Evolutionary conservation across 352 stramenopile genomes (phyloP), one percentile per base, ranked within the genome.

Genomic region (Thraustochytrium striatum): DNA sequence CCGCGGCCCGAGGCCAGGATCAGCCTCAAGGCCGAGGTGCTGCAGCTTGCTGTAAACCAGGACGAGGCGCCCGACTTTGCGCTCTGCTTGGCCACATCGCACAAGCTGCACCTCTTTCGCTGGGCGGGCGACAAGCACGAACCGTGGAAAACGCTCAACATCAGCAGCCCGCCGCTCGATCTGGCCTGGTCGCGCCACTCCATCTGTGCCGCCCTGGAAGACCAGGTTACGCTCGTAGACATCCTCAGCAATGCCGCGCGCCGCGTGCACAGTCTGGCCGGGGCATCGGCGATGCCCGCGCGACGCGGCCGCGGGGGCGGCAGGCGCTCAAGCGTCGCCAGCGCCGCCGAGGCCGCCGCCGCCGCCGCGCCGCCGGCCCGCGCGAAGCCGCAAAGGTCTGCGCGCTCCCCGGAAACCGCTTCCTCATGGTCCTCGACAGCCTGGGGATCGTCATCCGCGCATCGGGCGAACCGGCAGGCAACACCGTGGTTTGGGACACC

Each of bases 21-120:
- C 11, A 19, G 3, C 30, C 19, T 75, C 3, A 58, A 61, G 19
- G 30, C 3, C 47, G 65, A 75, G 65, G 41, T 75, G 25, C 65
- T 75, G 1, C 41, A 30, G 8, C 28, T 75, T 30, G 65, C 50
- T 16, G 32, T 62, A 16, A 75, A 75, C 21, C 41, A 75, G 30
- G 36, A 30, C 3, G 19, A 39, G 16, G 65, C 28, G 35, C 65
- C 65, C 7, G 50, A 75, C 52, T 75, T 75, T 32, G 32, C 43
- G n/a, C n/a, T 75, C 35, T 75, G 65, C 32, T 25, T 30, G 9
- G 21, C 50, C 25, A 68, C 44, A 3, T 72, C 65, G 39, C 39
- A 72, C 50, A 75, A 75, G 36, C 30, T 38, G 11, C 65, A 75
- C 41, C 47, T 75, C 3, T 75, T 75, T 30, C 65, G 65, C 32